Percentiles rank a stretch among this genome's conserved stretches.
Evolutionary conservation across 257 asterid genomes (phyloP).

Genomic region (Ballota nigra): DNA sequence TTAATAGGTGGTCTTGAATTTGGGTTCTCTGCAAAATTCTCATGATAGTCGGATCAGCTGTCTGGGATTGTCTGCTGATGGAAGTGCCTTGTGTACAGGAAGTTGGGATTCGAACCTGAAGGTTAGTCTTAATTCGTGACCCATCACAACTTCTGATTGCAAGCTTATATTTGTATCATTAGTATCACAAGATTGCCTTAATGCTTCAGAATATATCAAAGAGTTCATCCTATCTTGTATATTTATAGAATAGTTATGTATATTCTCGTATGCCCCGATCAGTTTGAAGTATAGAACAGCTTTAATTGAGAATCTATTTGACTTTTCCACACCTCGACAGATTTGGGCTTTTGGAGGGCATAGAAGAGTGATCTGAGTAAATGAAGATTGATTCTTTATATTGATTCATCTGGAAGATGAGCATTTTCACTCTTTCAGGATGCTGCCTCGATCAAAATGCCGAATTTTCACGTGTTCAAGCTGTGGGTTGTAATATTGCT

Average conservation of each 20-base stretch:
- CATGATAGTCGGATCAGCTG: conserved; percentile 79
- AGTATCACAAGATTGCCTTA: not conserved
- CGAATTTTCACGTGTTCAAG: conserved; percentile 14
- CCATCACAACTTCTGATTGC: not conserved
- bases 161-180: not conserved
- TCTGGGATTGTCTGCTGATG: conserved; percentile 92
- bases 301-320: not conserved
- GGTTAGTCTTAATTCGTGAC: conserved; percentile 46
- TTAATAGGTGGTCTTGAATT: conserved; percentile 71
- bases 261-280: not conserved
- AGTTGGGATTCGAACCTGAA: conserved; percentile 91
- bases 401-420: conserved; percentile 19
- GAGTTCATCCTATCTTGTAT: not conserved
- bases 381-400: conserved; percentile 16
- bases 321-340: conserved; percentile 37
- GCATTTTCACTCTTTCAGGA: not conserved
- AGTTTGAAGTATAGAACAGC: not conserved
- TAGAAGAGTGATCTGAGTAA: conserved; percentile 65
- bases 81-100: conserved; percentile 97
- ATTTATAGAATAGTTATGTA: no score
- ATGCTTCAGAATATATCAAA: not conserved
- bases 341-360: conserved; percentile 99
- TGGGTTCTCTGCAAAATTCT: conserved; percentile 90
- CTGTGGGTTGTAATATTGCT: conserved; percentile 25
- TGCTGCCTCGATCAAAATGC: conserved; percentile 11